Conservation (phyloP, 2,329 filamentous ascomycete genomes). For the Neopestalotiopsis sp. region DNA sequence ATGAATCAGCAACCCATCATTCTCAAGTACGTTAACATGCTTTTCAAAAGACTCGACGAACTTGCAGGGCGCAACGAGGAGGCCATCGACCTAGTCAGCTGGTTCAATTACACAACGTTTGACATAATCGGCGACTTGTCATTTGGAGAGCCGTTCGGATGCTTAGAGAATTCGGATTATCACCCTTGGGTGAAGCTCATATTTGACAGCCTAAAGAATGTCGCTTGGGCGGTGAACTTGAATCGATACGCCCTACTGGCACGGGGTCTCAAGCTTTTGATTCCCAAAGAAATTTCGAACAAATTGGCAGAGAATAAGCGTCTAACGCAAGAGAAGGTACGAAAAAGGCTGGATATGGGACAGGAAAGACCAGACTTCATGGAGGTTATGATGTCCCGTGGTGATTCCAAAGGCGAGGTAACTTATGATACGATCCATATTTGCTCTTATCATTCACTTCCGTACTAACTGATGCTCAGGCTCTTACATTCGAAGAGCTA, state of each 20-base stretch:
- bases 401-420: background rate
- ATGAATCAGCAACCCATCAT: slow-evolving; percentile 28
- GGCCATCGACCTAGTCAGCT: slow-evolving; percentile 20
- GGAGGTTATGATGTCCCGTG: background rate
- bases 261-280: too few species aligned
- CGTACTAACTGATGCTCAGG: background rate
- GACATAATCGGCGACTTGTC: slow-evolving; percentile 29
- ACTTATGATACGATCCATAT: too few species aligned
- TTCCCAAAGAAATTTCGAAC: too few species aligned
- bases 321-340: background rate
- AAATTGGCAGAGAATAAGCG: background rate
- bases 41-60: slow-evolving; percentile 23
- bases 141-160: slow-evolving; percentile 26
- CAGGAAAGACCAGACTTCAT: background rate
- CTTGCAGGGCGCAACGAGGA: background rate
- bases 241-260: too few species aligned
- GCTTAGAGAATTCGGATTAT: slow-evolving; percentile 22
- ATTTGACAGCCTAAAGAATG: slow-evolving; percentile 14
- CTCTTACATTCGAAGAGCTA: slow-evolving; percentile 22
- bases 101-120: slow-evolving; percentile 29
- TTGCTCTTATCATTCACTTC: too few species aligned
- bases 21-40: slow-evolving; percentile 26
- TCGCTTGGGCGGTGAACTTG: too few species aligned
- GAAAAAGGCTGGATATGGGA: background rate
- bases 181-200: slow-evolving; percentile 26